Evolutionary conservation across 768 basidiomycete species (phyloP), one percentile per base, ranked within the genome.

Genomic region (Suillus clintonianus): DNA sequence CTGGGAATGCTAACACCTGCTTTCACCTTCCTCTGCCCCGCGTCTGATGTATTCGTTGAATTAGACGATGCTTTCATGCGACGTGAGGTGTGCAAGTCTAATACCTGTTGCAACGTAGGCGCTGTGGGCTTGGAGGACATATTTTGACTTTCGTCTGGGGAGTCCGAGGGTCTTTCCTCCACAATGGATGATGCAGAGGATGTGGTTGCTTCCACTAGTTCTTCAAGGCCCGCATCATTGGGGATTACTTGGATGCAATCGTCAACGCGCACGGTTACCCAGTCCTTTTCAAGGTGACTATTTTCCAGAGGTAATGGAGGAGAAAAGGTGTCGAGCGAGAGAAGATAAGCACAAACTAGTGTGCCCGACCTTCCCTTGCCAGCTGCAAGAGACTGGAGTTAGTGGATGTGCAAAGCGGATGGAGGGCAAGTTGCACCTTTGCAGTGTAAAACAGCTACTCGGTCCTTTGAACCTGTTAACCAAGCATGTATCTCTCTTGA

Each of bases 321-420:
- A 9, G 86, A 84, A 1, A 74, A 63, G 45, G 77, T 77, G 24
- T 83, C 80, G 3, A 86, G 77, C 0, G 90, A 82, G 15, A 96
- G 83, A 3, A 96, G 81, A 73, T 94, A 92, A 11, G 91, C 82
- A 72, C 94, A 94, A 0, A 93, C 91, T 66, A 95, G 83, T 0
- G 91, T 94, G 10, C 94, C 94, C 0, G 93, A 94, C 60, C 94
- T 83, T 15, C 93, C 93, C 74, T 95, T 90, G 0, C 91, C 90
- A 59, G 90, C 90, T 91, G 60, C 19, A 1, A 32, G 43, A 59
- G 47, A 62, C 24, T 47, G n/a, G 17, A 17, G 48, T 27, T 30
- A 60, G 19, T 56, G 8, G 59, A 37, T 55, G 57, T n/a, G 58
- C 63, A 59, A 60, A 48, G 56, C 59, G 34, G 24, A 41, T 30